Base-by-base conservation (phyloP, 306 rosid genomes). In the Luffa aegyptiaca region DNA sequence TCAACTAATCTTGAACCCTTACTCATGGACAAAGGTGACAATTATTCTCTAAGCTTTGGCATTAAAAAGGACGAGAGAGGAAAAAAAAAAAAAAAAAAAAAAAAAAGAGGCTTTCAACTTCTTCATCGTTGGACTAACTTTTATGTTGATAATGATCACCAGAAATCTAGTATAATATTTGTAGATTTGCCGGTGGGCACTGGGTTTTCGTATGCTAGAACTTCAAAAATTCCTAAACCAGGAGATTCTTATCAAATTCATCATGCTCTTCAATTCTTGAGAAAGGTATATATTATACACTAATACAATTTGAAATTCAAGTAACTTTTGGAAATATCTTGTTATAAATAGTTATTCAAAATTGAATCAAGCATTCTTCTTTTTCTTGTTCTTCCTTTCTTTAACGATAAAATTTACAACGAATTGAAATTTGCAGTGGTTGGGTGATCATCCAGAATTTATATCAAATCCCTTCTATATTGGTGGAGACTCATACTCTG, bases 171-270 rank as follows among this genome's bases (percentile, higher is more conserved):
- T 1, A 59, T 20, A 20, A 0, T 26, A 20, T 59, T 17, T 66
- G 35, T 91, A 71, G 94, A 90, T 78, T 85, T 87, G 76, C 94
- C 94, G 0, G 90, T 83, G 31, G 87, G 61, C 1, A 87, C 94
- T 4, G 96, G 97, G 68, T 93, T 93, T 82, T 84, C 97, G 1
- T 91, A 93, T 80, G 58, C 84, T 8, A 82, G 6, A 82, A 79
- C 84, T 61, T 62, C 79, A 2, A 16, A 2, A 16, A 85, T 80
- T 57, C 21, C 65, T 76, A 57, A 71, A 62, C 42, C 82, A 21
- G 82, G 93, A 2, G 93, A 91, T 73, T 81, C 75, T 73, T 53
- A 6, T 37, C 76, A 83, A 59, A 85, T 82, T 61, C 78, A 84
- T 26, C 89, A 86, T 2, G 69, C 65, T 53, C 81, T 82, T 78